These are phyloP conservation scores for Brettanomyces nanus DNA, from an alignment of 805 yeast genomes.

Conservation along the genomic window DNA sequence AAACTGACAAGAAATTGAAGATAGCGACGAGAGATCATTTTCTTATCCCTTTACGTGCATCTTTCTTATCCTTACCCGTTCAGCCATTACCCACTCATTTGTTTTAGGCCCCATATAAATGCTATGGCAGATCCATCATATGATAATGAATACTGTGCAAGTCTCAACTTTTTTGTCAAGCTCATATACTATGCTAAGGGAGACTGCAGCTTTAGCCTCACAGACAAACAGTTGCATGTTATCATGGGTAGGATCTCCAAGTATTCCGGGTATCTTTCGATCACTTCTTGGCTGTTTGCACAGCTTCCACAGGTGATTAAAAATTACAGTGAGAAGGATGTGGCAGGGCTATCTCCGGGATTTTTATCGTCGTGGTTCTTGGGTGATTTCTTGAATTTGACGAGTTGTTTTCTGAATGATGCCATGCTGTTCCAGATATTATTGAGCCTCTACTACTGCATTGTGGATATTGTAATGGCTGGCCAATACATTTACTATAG, in stretches of 20 bases:
- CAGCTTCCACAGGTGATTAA: constrained; percentile 62
- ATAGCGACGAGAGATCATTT: too few species aligned
- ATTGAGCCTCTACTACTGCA: constrained; percentile 40
- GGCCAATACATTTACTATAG: constrained; percentile 43
- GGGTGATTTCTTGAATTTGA: constrained; percentile 52
- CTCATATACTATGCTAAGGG: constrained; percentile 10
- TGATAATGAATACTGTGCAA: constrained; percentile 9
- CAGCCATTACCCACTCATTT: too few species aligned
- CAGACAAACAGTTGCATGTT: not conserved
- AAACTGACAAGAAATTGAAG: too few species aligned
- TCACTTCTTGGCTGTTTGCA: constrained; percentile 63
- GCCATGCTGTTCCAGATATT: constrained; percentile 41
- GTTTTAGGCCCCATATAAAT: too few species aligned
- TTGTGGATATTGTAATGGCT: constrained; percentile 37
- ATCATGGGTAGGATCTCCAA: constrained; percentile 11
- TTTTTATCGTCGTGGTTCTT: constrained; percentile 57
- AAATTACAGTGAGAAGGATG: constrained; percentile 51
- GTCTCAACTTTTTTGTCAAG: constrained; percentile 11
- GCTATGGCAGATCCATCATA: constrained; percentile 1
- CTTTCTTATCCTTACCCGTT: too few species aligned
- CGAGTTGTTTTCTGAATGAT: constrained; percentile 38
- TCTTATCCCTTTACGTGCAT: too few species aligned
- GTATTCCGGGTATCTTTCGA: constrained; percentile 31
- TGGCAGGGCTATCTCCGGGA: constrained; percentile 57
- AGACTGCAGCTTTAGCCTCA: constrained; percentile 8